These are phyloP conservation scores for Vigna mungo DNA, from an alignment of 306 rosid genomes.

Conservation along the genomic window DNA sequence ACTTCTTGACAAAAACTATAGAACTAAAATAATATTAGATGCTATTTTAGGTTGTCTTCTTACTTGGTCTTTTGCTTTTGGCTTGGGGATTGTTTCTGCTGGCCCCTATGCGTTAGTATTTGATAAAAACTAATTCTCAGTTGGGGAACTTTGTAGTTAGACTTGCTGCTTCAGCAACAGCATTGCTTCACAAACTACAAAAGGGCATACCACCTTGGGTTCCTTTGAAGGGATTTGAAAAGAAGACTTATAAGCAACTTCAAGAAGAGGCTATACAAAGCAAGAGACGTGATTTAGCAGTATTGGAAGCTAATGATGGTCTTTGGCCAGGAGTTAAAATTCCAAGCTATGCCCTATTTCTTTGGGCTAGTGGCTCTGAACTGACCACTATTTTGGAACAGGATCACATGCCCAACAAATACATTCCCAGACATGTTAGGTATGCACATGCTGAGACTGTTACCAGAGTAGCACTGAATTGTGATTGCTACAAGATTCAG, in stretches of 20 bases:
- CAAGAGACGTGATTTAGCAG: constrained; percentile 93
- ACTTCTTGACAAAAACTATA: not conserved
- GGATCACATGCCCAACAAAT: constrained; percentile 99
- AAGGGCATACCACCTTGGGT: constrained; percentile 97
- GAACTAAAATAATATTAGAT: not conserved
- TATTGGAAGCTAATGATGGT: constrained; percentile 87
- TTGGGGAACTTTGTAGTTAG: constrained; percentile 62
- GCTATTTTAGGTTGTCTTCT: constrained; percentile 10
- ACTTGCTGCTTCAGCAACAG: constrained; percentile 83
- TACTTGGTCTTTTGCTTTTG: not conserved
- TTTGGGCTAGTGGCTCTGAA: constrained; percentile 98
- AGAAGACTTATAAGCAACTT: constrained; percentile 85
- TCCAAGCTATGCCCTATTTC: constrained; percentile 93
- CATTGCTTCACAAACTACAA: constrained; percentile 85
- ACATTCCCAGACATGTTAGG: constrained; percentile 85
- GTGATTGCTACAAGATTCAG: constrained; percentile 4
- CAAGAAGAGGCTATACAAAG: constrained; percentile 91
- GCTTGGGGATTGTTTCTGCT: not conserved
- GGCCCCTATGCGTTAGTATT: constrained; percentile 16
- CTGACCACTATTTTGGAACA: constrained; percentile 74
- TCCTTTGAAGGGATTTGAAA: constrained; percentile 86
- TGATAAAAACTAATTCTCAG: constrained; percentile 45
- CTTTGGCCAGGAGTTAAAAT: constrained; percentile 93
- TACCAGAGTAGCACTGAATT: constrained; percentile 22
- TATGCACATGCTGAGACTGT: constrained; percentile 42